Conservation (phyloP, 202 grass and related monocot genomes). For the Elaeis oleifera region DNA sequence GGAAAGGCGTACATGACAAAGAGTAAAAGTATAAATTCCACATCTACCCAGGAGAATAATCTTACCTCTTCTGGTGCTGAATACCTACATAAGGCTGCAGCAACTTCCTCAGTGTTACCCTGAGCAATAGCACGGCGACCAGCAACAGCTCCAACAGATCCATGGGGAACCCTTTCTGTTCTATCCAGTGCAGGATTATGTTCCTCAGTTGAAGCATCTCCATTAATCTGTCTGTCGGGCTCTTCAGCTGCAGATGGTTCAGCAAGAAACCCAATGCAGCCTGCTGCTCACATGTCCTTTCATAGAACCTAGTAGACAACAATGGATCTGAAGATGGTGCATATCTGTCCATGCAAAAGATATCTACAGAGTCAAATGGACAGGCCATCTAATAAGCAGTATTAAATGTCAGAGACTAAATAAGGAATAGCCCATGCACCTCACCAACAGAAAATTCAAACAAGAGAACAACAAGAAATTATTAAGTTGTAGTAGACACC, state of each 20-base stretch:
- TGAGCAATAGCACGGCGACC: slow-evolving; percentile 83
- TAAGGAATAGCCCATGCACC: too few species aligned
- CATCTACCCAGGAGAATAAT: background rate
- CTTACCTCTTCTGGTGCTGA: slow-evolving; percentile 88
- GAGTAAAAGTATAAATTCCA: background rate
- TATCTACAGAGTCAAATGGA: background rate
- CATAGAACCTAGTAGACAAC: slow-evolving; percentile 65
- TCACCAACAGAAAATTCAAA: too few species aligned
- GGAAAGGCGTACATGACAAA: background rate
- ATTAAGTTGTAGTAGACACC: background rate
- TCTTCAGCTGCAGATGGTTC: slow-evolving; percentile 40
- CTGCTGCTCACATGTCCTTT: slow-evolving; percentile 73
- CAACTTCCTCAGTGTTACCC: slow-evolving; percentile 81
- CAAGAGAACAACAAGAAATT: too few species aligned
- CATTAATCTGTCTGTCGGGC: slow-evolving; percentile 28
- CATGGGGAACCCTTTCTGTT: slow-evolving; percentile 40
- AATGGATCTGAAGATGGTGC: slow-evolving; percentile 70
- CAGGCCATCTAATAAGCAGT: background rate
- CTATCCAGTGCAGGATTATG: slow-evolving; percentile 17
- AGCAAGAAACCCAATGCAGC: slow-evolving; percentile 74
- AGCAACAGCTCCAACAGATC: slow-evolving; percentile 76
- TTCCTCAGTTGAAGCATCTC: slow-evolving; percentile 24
- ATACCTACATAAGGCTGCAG: slow-evolving; percentile 66
- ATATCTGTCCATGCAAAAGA: slow-evolving; percentile 29
- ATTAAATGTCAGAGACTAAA: too few species aligned